Evolutionary conservation across 306 rosid species (phyloP).

Genomic region (Acacia confusa): DNA sequence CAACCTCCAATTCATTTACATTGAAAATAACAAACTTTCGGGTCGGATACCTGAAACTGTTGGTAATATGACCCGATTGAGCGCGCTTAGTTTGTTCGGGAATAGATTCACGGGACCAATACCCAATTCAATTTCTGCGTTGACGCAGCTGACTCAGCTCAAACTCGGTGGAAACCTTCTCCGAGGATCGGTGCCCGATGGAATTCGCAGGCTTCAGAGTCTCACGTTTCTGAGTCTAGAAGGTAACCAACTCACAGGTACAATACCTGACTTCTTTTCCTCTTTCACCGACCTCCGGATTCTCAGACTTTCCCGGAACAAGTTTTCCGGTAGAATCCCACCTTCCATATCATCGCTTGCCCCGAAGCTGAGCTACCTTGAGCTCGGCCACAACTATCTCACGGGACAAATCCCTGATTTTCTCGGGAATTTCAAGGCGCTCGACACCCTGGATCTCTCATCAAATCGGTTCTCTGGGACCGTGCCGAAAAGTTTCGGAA

Average conservation of each 20-base stretch:
- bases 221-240: slow-evolving; percentile 47
- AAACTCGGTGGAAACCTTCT: slow-evolving; percentile 69
- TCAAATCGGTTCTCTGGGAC: slow-evolving; percentile 58
- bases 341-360: slow-evolving; percentile 58
- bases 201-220: slow-evolving; percentile 41
- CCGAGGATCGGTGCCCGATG: slow-evolving; percentile 51
- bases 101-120: slow-evolving; percentile 68
- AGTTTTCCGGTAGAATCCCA: slow-evolving; percentile 66
- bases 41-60: slow-evolving; percentile 60
- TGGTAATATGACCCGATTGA: slow-evolving; percentile 43
- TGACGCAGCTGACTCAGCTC: slow-evolving; percentile 67
- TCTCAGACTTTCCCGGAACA: slow-evolving; percentile 56
- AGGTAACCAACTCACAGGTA: slow-evolving; percentile 57
- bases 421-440: slow-evolving; percentile 70
- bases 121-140: slow-evolving; percentile 58
- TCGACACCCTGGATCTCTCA: slow-evolving; percentile 69
- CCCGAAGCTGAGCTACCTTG: slow-evolving; percentile 43
- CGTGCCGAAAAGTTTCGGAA: slow-evolving; percentile 58
- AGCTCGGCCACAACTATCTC: slow-evolving; percentile 63
- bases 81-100: slow-evolving; percentile 40
- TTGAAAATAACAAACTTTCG: slow-evolving; percentile 64
- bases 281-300: slow-evolving; percentile 43
- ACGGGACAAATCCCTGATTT: slow-evolving; percentile 70
- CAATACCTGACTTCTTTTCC: slow-evolving; percentile 60
- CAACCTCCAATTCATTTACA: slow-evolving; percentile 43